Conservation (phyloP, 2,329 filamentous ascomycete genomes). For the Triangularia verruculosa region DNA sequence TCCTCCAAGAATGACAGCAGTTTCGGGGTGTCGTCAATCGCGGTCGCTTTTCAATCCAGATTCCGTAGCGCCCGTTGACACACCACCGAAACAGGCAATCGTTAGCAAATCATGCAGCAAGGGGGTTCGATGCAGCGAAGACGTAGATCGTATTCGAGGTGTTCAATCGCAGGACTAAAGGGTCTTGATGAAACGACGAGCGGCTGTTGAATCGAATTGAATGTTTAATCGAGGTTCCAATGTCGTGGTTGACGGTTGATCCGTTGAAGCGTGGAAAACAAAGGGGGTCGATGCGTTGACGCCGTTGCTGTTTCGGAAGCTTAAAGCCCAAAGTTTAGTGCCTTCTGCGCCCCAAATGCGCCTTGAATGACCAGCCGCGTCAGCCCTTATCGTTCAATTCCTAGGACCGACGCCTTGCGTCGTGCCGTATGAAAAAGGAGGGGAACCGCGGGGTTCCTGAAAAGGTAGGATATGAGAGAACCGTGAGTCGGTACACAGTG, state of each 20-base stretch:
- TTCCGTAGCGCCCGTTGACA: background rate
- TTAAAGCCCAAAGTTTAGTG: slow-evolving; percentile 3
- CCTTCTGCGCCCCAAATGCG: slow-evolving; percentile 8
- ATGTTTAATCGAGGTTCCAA: background rate
- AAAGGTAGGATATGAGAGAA: background rate
- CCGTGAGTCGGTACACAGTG: background rate
- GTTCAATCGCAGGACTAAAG: background rate
- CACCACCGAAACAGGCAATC: background rate
- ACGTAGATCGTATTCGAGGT: background rate
- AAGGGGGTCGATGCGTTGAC: background rate
- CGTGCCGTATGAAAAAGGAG: slow-evolving; percentile 1
- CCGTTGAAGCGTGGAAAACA: background rate
- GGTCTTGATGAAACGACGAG: background rate
- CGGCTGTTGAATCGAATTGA: background rate
- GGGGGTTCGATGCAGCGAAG: background rate
- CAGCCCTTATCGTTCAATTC: background rate
- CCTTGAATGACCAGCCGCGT: background rate
- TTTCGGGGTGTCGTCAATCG: background rate
- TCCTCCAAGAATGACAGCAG: background rate
- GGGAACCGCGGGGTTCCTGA: slow-evolving; percentile 7
- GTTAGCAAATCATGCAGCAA: background rate
- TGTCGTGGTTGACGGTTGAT: background rate
- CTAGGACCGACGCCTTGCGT: background rate
- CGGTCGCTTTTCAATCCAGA: background rate
- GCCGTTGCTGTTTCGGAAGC: background rate